These are phyloP conservation scores for Naganishia friedmannii DNA, from an alignment of 768 basidiomycete species.

Conservation along the genomic window DNA sequence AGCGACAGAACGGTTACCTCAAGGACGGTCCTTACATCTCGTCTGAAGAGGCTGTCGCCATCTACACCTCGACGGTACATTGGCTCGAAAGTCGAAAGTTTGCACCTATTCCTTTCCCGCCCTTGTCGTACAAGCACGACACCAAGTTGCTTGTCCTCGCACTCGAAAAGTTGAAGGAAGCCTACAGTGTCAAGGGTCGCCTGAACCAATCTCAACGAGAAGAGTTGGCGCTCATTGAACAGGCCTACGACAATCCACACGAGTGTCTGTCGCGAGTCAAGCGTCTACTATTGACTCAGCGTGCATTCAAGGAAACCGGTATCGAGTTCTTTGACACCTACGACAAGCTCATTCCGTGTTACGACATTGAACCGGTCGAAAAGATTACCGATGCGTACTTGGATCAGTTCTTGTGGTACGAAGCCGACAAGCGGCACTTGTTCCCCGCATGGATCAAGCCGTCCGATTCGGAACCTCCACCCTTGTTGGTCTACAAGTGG, in stretches of 20 bases:
- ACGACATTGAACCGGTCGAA: slow-evolving; percentile 98
- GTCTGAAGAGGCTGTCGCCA: slow-evolving; percentile 96
- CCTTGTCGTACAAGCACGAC: slow-evolving; percentile 97
- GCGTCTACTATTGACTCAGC: slow-evolving; percentile 89
- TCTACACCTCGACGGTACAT: slow-evolving; percentile 97
- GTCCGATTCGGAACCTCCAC: slow-evolving; percentile 93
- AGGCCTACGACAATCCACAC: slow-evolving; percentile 98
- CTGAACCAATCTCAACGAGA: slow-evolving; percentile 97
- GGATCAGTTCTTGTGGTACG: slow-evolving; percentile 97
- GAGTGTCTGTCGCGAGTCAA: slow-evolving; percentile 99
- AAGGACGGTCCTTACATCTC: slow-evolving; percentile 99
- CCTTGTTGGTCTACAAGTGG: slow-evolving; percentile 98
- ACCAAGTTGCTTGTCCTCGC: slow-evolving; percentile 95
- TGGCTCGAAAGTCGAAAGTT: slow-evolving; percentile 69
- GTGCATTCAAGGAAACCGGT: slow-evolving; percentile 96
- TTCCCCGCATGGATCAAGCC: slow-evolving; percentile 99
- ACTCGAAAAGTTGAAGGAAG: slow-evolving; percentile 96
- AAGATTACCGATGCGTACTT: slow-evolving; percentile 99
- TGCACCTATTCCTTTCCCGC: slow-evolving; percentile 98
- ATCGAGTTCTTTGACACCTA: slow-evolving; percentile 60
- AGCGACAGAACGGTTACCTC: slow-evolving; percentile 95
- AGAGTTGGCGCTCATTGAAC: slow-evolving; percentile 94
- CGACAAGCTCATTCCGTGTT: slow-evolving; percentile 86
- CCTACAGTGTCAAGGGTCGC: slow-evolving; percentile 95
- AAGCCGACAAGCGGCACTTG: slow-evolving; percentile 94